Conservation (phyloP, 2,329 filamentous ascomycete genomes). For the Tolypocladium tropicale region DNA sequence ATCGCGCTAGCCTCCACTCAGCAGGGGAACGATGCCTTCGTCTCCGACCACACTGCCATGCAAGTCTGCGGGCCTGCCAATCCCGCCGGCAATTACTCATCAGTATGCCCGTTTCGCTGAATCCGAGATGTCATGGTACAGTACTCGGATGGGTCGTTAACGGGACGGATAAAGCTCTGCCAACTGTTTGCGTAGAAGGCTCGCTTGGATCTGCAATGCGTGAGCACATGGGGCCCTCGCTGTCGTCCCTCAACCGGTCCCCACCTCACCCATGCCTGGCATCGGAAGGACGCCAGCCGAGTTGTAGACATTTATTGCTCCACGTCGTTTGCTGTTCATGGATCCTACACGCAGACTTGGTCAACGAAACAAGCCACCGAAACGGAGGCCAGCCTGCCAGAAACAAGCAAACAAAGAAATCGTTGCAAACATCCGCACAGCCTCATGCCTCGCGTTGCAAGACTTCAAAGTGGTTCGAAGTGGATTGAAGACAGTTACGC, state of each 20-base stretch:
- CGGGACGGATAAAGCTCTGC: no score
- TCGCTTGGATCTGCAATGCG: no score
- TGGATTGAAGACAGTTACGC: neutral
- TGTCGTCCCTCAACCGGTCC: neutral
- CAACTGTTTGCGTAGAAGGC: no score
- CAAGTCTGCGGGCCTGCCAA: neutral
- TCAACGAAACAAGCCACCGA: neutral
- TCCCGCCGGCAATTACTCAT: no score
- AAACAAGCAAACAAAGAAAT: no score
- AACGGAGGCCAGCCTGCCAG: neutral
- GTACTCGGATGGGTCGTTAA: no score
- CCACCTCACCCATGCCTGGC: neutral
- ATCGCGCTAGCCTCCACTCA: neutral
- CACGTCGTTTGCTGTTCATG: neutral
- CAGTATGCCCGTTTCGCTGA: no score
- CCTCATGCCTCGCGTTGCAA: neutral
- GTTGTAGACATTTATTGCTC: neutral
- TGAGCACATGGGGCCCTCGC: no score
- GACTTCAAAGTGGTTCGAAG: no score
- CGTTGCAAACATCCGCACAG: neutral
- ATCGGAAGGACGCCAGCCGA: neutral
- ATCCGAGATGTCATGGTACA: no score
- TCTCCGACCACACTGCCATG: neutral
- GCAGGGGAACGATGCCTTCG: neutral
- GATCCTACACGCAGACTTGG: neutral